phyloP scores from a whole-genome alignment of 2,329 filamentous ascomycete species.

The Botrytis tulipae region DNA sequence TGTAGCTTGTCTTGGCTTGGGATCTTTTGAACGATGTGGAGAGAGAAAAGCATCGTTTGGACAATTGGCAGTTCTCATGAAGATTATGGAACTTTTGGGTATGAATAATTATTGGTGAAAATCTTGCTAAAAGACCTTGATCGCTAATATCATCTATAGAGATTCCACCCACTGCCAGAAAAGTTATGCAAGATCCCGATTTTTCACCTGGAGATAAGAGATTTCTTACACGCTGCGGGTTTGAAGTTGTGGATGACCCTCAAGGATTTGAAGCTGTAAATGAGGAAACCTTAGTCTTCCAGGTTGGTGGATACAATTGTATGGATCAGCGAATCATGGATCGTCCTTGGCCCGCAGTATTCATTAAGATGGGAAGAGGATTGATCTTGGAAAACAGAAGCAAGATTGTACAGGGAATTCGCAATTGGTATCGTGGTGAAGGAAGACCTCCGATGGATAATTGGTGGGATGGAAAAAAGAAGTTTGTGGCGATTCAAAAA shows the following conservation, averaged over 20 bases:
- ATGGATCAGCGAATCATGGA: background rate
- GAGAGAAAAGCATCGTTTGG: background rate
- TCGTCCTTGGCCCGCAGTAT: background rate
- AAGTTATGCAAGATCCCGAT: background rate
- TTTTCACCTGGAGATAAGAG: background rate
- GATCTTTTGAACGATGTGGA: background rate
- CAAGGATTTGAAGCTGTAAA: background rate
- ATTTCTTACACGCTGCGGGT: background rate
- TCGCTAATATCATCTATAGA: background rate
- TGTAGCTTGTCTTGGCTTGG: background rate
- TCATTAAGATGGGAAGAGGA: background rate
- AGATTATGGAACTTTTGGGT: background rate
- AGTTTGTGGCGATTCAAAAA: background rate
- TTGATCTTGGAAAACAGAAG: background rate
- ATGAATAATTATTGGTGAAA: background rate
- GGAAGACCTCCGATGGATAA: background rate
- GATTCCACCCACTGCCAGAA: background rate
- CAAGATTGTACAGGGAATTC: background rate
- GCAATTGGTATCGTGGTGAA: background rate
- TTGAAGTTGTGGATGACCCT: background rate
- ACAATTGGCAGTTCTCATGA: conserved; percentile 2
- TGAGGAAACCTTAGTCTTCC: background rate
- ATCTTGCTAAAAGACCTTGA: background rate
- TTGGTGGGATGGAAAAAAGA: background rate
- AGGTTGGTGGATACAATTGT: background rate